Evolutionary conservation across 805 yeast species (phyloP).

Genomic region (Novakomyces olei): DNA sequence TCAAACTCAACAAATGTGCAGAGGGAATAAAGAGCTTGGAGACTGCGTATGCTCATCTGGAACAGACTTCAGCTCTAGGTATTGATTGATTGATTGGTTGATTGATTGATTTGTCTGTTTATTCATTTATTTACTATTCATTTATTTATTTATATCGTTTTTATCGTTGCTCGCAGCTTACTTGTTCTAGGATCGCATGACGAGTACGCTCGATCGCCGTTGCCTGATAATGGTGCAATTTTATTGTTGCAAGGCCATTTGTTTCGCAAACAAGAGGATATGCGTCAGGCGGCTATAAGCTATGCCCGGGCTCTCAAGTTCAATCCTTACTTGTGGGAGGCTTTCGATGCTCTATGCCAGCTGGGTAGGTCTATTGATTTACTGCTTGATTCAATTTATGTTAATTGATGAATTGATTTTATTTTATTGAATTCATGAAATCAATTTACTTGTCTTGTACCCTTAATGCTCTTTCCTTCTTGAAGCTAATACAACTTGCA

Average conservation of each 20-base stretch:
- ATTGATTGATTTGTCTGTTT: not conserved
- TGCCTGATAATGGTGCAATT: constrained; percentile 53
- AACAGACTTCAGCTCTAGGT: not conserved
- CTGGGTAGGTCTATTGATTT: too few relatives aligned
- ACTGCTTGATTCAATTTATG: too few relatives aligned
- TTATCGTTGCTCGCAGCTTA: constrained; percentile 6
- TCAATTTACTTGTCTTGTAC: too few relatives aligned
- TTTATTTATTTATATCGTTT: not conserved
- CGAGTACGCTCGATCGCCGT: constrained; percentile 9
- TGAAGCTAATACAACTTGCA: too few relatives aligned
- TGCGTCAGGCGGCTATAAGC: constrained; percentile 39
- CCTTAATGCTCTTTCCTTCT: too few relatives aligned
- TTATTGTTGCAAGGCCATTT: constrained; percentile 50
- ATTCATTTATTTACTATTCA: not conserved
- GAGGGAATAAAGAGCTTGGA: constrained; percentile 40
- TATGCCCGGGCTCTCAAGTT: constrained; percentile 45
- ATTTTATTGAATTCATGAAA: too few relatives aligned
- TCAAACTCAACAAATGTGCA: constrained; percentile 28
- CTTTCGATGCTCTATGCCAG: constrained; percentile 47
- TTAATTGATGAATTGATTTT: too few relatives aligned
- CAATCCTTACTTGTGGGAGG: constrained; percentile 78
- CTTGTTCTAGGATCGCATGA: constrained; percentile 8
- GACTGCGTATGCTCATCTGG: constrained; percentile 5
- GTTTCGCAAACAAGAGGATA: constrained; percentile 34
- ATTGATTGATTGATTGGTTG: not conserved